These are phyloP conservation scores for Parathielavia hyrcaniae DNA, from an alignment of 495 filamentous ascomycete genomes.

Conservation along the genomic window DNA sequence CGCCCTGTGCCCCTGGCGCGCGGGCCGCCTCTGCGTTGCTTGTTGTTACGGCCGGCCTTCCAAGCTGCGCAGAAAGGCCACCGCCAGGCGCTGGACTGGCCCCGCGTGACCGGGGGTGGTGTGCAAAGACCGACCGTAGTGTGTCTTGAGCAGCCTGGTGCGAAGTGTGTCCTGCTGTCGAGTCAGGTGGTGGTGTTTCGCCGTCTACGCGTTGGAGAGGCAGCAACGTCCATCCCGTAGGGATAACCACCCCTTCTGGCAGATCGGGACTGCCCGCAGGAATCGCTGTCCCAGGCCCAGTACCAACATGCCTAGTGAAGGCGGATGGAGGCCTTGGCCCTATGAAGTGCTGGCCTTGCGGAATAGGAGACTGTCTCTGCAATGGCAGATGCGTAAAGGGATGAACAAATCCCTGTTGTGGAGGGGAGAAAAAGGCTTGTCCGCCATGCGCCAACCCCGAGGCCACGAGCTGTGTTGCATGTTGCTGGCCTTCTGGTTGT, in stretches of 20 bases:
- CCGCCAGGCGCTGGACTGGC: conserved; percentile 8
- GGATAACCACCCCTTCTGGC: conserved; percentile 65
- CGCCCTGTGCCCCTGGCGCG: not conserved
- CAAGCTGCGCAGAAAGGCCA: conserved; percentile 1
- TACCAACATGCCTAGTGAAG: conserved; percentile 40
- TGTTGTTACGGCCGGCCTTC: conserved; percentile 4
- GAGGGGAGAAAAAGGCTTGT: conserved; percentile 12
- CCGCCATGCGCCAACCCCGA: not conserved
- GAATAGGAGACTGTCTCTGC: conserved; percentile 10
- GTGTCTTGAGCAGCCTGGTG: conserved; percentile 6
- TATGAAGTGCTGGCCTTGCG: conserved; percentile 9
- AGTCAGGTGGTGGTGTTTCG: conserved; percentile 21
- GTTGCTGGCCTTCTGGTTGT: conserved; percentile 17
- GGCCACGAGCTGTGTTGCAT: not conserved
- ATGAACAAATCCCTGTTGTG: conserved; percentile 10
- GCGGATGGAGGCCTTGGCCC: conserved; percentile 30
- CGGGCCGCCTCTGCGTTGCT: not conserved
- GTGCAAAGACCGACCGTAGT: conserved; percentile 1
- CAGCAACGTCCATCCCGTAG: conserved; percentile 68
- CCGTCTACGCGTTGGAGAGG: conserved; percentile 57
- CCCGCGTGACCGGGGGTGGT: conserved; percentile 6
- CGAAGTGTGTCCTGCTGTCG: conserved; percentile 12
- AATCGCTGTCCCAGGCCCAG: conserved; percentile 44
- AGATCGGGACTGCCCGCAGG: conserved; percentile 60
- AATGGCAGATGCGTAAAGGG: conserved; percentile 8